Percentiles rank a stretch among this genome's conserved stretches.
Conservation (phyloP, 257 asterid species). For the Lycium barbarum region DNA sequence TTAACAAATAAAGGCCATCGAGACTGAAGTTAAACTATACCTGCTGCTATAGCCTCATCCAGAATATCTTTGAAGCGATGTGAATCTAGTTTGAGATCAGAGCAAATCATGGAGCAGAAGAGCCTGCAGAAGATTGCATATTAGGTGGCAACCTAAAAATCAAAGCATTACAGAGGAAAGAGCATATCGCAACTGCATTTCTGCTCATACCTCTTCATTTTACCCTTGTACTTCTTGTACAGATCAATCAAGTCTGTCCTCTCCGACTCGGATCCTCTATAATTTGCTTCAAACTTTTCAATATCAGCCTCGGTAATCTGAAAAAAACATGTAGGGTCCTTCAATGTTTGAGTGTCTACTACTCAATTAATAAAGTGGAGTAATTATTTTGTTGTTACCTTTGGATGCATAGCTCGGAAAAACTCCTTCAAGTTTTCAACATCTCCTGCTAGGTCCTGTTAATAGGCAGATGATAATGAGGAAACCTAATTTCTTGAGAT, state of each 20-base stretch:
- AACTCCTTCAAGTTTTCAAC: constrained; percentile 74
- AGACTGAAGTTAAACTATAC: constrained; percentile 43
- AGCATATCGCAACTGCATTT: background rate
- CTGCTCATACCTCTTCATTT: constrained; percentile 71
- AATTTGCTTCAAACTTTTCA: too few species aligned
- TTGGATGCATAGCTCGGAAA: constrained; percentile 77
- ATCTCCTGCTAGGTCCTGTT: constrained; percentile 90
- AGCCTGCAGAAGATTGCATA: constrained; percentile 52
- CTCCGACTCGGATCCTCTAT: constrained; percentile 82
- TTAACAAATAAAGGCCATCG: background rate
- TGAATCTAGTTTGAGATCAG: constrained; percentile 70
- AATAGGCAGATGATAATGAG: constrained; percentile 27
- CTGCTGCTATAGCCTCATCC: constrained; percentile 43
- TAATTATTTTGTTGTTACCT: constrained; percentile 47
- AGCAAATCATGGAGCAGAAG: constrained; percentile 94
- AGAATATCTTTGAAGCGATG: too few species aligned
- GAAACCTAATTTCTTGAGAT: background rate
- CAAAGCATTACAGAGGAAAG: background rate
- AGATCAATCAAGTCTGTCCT: constrained; percentile 81
- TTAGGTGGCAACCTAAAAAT: background rate
- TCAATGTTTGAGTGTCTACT: constrained; percentile 10
- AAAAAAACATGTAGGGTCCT: constrained; percentile 13
- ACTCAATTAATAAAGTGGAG: background rate
- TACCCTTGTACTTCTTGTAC: constrained; percentile 73
- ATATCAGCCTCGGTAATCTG: constrained; percentile 43